These are phyloP conservation scores for Mortierella polycephala DNA, from an alignment of 371 early-diverging fungal species.

Conservation along the genomic window DNA sequence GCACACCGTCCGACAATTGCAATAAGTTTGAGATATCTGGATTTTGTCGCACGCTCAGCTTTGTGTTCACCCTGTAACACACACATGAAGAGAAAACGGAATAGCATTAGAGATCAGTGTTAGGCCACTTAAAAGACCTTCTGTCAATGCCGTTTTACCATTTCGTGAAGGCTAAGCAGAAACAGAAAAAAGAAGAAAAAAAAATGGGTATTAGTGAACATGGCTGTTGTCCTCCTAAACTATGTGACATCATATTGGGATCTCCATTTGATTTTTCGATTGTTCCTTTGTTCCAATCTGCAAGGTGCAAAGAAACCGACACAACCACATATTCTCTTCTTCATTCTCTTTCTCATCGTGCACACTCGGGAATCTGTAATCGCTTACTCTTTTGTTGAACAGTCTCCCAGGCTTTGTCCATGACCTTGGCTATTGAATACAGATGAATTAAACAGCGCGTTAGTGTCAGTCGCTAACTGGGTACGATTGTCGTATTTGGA, in stretches of 20 bases:
- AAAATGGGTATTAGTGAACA: neutral
- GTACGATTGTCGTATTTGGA: no score
- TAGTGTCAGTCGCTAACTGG: neutral
- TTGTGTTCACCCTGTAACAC: constrained; percentile 89
- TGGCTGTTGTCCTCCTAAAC: neutral
- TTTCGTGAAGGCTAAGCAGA: constrained; percentile 79
- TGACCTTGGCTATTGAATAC: constrained; percentile 55
- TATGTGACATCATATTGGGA: neutral
- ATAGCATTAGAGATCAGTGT: no score
- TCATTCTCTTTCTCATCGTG: no score
- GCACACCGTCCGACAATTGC: constrained; percentile 88
- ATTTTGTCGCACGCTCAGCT: constrained; percentile 76
- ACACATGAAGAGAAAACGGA: no score
- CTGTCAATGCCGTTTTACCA: constrained; percentile 59
- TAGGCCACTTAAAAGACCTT: neutral
- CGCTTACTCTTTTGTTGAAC: constrained; percentile 90
- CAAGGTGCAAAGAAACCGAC: no score
- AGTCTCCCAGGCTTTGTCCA: constrained; percentile 85
- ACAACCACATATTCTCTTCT: no score
- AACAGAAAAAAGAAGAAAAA: neutral
- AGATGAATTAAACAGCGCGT: neutral
- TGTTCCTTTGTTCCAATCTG: neutral
- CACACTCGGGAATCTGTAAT: no score
- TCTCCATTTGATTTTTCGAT: no score
- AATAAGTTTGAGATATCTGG: constrained; percentile 68